Base-by-base conservation (phyloP, 2,329 filamentous ascomycete genomes). In the Scytalidium lignicola region DNA sequence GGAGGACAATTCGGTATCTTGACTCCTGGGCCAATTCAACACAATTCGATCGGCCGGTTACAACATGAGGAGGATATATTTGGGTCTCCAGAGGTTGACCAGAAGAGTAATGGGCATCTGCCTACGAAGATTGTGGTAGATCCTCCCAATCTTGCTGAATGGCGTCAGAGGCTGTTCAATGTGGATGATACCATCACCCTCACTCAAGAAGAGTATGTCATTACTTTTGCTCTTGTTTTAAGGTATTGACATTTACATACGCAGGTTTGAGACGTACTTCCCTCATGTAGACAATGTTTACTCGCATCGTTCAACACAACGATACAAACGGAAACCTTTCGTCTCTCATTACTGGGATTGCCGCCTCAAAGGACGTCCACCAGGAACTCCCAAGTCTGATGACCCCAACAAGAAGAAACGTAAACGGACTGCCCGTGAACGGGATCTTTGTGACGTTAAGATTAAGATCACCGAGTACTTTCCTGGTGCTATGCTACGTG, bases 291-390 rank as follows among this genome's bases (percentile, higher is more conserved):
- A 91, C 70, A 91, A 91, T 64, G 80, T 91, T 58, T 92, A 90
- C 68, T 91, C 87, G 21, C 88, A 90, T 68, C 84, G 87, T 53
- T 90, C 87, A 1, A 90, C 87, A 2, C 88, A 91, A 64, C 77
- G 76, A 47, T 90, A 90, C 67, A 91, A 91, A 70, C 83, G 85
- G 60, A 89, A 88, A 59, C 83, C 85, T n/a, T 88, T 91, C 57
- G 76, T 90, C 48, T 89, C 86, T 1, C 86, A 90, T 67, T 92
- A 91, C 67, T 91, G 86, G 83, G 88, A 91, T 68, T 92, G 88
- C 61, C 80, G 88, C 28, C 77, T 91, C 61, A 91, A 91, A 68
- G 88, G 88, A 20, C 78, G 88, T 0, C 86, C 87, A 0, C 83
- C 87, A 0, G 88, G 88, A 23, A 91, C 87, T 3, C 84, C 85